These are phyloP conservation scores for Phytophthora ramorum DNA, from an alignment of 352 stramenopile genomes.

Conservation along the genomic window DNA sequence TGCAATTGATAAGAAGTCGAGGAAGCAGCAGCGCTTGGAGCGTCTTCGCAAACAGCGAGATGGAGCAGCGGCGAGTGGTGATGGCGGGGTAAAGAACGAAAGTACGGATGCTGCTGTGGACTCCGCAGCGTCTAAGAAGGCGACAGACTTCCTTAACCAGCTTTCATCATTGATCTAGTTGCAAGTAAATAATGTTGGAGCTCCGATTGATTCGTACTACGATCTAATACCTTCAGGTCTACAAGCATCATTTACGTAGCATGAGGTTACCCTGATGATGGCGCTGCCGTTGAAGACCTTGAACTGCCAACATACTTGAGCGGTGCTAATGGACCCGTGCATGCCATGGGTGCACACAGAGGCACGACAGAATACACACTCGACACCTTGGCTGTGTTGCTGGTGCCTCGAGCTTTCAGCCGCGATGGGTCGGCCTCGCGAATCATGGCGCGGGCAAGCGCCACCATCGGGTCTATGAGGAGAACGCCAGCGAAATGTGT, in stretches of 20 bases:
- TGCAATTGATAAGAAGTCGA: conserved; percentile 46
- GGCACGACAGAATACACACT: conserved; percentile 19
- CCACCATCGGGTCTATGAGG: conserved; percentile 80
- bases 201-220: conserved; percentile 3
- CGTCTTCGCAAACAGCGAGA: conserved; percentile 56
- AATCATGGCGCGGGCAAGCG: conserved; percentile 76
- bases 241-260: conserved; percentile 6
- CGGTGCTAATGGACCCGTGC: not conserved
- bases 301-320: conserved; percentile 3
- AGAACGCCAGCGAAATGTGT: conserved; percentile 46
- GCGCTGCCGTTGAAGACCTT: not conserved
- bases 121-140: conserved; percentile 48
- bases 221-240: no score
- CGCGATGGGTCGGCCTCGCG: conserved; percentile 58
- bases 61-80: conserved; percentile 4
- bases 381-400: conserved; percentile 1
- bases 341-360: not conserved
- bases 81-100: not conserved
- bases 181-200: conserved; percentile 11
- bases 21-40: conserved; percentile 72
- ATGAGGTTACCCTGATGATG: conserved; percentile 1
- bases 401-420: conserved; percentile 41
- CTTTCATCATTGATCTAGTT: conserved; percentile 52
- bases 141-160: conserved; percentile 68
- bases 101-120: conserved; percentile 25